Evolutionary conservation across 1,284 basidiomycete genomes (phyloP).

Genomic region (Wolfiporia cocos): DNA sequence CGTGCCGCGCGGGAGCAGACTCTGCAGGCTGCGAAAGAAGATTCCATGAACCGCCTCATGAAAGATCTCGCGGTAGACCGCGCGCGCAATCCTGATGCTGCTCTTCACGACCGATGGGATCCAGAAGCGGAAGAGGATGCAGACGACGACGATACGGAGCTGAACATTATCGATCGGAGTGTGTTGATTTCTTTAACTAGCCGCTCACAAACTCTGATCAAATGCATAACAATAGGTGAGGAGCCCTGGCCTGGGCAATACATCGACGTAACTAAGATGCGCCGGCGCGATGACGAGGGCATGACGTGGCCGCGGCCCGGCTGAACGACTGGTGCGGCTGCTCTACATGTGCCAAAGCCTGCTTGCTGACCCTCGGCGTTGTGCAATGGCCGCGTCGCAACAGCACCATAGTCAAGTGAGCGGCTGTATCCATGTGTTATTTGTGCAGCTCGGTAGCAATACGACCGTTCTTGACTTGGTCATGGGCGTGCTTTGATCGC

Average conservation of each 20-base stretch:
- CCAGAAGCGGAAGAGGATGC: constrained; percentile 53
- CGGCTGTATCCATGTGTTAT: too few species aligned
- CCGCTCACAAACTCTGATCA: constrained; percentile 4
- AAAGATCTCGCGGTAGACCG: constrained; percentile 78
- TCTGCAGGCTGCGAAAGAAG: constrained; percentile 65
- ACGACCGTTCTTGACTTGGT: too few species aligned
- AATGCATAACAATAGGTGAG: constrained; percentile 38
- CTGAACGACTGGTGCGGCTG: too few species aligned
- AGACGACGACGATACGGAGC: constrained; percentile 47
- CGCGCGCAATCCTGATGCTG: constrained; percentile 46
- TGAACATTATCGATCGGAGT: constrained; percentile 66
- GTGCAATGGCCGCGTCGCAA: too few species aligned
- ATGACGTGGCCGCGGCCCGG: constrained; percentile 63
- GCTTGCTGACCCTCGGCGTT: too few species aligned
- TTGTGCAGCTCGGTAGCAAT: too few species aligned
- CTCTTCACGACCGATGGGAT: constrained; percentile 53
- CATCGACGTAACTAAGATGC: constrained; percentile 55
- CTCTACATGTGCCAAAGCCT: too few species aligned
- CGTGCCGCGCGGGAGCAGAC: constrained; percentile 54
- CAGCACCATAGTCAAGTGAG: too few species aligned
- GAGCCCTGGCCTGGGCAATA: constrained; percentile 66
- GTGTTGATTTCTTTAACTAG: constrained; percentile 21
- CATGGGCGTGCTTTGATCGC: too few species aligned
- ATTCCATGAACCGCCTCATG: constrained; percentile 81
- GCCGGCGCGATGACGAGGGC: constrained; percentile 43